Evolutionary conservation across 345 rosid genomes (phyloP), one percentile per base, ranked within the genome.

Genomic region (Populus nigra): DNA sequence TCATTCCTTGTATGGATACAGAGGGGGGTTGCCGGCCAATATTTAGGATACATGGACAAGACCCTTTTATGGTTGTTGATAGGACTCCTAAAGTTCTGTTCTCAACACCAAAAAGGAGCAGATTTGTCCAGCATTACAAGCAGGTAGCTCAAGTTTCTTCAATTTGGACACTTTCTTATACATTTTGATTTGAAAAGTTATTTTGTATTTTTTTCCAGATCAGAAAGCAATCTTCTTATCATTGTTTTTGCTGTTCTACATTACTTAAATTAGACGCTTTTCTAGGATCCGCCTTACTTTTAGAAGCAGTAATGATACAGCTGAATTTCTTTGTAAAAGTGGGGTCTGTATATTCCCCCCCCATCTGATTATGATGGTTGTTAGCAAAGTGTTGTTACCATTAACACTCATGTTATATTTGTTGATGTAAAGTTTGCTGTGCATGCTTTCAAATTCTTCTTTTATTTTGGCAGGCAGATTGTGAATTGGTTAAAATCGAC

Each of bases 21-120:
- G 90, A 89, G 79, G 92, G 93, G 77, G 93, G 91, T 73, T 90
- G 92, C 82, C 77, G 92, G 74, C 97, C 91, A 45, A 84, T 91
- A 83, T 90, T 91, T 79, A 88, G 93, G 83, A 85, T 91, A 53
- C 90, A 88, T 73, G 97, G 95, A 65, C 95, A 76, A 57, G 95
- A 88, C 82, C 95, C 91, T 63, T 78, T 87, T 38, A 84, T 87
- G 89, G 88, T 77, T 68, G 81, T 89, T n/a, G 93, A 92, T 73
- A 83, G 75, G 68, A 78, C 87, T 71, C 86, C 95, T 22, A 88
- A 88, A 85, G 91, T 91, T 74, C 88, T 92, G 74, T 88, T 89
- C 81, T 82, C 92, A 65, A 87, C 89, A 68, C 90, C 97, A 4
- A 89, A 89, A 83, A 87, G 74, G 81, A 85, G 88, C 79, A 90